Conservation (phyloP, 2,329 filamentous ascomycete genomes). For the Scytalidium sp. region DNA sequence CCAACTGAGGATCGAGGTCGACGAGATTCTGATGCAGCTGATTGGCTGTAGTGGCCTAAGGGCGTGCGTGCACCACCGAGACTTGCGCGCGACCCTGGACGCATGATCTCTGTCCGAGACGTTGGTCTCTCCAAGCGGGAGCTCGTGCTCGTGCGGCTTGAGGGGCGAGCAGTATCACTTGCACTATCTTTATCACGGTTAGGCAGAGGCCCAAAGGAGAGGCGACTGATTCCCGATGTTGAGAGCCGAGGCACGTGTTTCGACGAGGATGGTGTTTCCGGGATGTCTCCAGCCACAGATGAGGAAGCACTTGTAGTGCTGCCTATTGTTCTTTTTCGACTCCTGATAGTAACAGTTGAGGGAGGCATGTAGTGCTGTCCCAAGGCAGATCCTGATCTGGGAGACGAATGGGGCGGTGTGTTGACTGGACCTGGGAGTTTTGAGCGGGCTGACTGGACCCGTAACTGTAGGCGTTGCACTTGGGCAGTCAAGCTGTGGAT, state of each 20-base stretch:
- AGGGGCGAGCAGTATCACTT: constrained; percentile 13
- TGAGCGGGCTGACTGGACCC: constrained; percentile 87
- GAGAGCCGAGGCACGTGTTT: constrained; percentile 58
- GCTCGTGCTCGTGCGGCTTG: constrained; percentile 25
- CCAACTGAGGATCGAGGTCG: constrained; percentile 29
- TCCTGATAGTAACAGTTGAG: constrained; percentile 58
- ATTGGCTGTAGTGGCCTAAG: constrained; percentile 29
- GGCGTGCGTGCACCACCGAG: constrained; percentile 29
- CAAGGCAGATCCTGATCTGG: constrained; percentile 47
- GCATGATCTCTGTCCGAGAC: constrained; percentile 23
- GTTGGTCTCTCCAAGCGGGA: constrained; percentile 26
- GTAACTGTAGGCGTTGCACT: constrained; percentile 93
- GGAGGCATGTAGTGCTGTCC: constrained; percentile 46
- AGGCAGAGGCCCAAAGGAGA: constrained; percentile 62
- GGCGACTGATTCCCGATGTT: constrained; percentile 57
- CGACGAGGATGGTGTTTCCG: constrained; percentile 32
- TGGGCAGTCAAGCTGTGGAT: constrained; percentile 92
- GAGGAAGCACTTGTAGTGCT: constrained; percentile 29
- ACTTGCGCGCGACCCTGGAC: constrained; percentile 27
- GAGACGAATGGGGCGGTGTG: constrained; percentile 79
- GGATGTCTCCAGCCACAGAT: constrained; percentile 17
- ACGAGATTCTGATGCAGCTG: constrained; percentile 23
- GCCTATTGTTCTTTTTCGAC: constrained; percentile 64
- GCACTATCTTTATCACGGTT: constrained; percentile 38
- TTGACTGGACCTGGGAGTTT: constrained; percentile 80